phyloP scores from a whole-genome alignment of 176 grass and related monocot species.

The Aegilops umbellulata region DNA sequence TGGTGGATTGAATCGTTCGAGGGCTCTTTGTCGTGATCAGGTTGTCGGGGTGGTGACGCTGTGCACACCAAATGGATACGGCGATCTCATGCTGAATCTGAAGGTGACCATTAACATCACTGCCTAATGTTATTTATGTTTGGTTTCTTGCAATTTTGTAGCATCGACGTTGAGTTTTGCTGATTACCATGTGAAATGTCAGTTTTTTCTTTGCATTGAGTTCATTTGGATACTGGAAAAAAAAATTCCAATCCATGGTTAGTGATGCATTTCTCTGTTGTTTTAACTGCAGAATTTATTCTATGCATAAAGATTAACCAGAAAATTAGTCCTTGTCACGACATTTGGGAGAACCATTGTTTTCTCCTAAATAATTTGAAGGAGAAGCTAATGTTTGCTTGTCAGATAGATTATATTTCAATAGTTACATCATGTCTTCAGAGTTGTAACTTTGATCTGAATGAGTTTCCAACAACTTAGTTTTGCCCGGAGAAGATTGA shows the following conservation, averaged over 20 bases:
- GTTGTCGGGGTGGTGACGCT: slow-evolving; percentile 59
- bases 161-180: background rate
- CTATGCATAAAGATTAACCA: background rate
- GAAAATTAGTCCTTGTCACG: background rate
- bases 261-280: background rate
- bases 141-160: background rate
- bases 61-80: slow-evolving; percentile 62
- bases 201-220: background rate
- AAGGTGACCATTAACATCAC: slow-evolving; percentile 47
- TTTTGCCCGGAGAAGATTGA: background rate
- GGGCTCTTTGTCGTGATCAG: slow-evolving; percentile 33
- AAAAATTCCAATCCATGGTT: background rate
- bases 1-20: background rate
- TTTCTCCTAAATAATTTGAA: background rate
- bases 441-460: background rate
- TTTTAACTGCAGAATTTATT: background rate
- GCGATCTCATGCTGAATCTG: slow-evolving; percentile 57
- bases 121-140: background rate
- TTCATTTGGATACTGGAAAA: background rate
- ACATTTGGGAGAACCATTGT: background rate
- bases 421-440: background rate
- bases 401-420: background rate
- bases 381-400: background rate
- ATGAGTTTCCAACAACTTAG: background rate
- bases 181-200: background rate